These are phyloP conservation scores for Neostapfia colusana DNA, from an alignment of 176 grass and related monocot genomes.

Conservation along the genomic window DNA sequence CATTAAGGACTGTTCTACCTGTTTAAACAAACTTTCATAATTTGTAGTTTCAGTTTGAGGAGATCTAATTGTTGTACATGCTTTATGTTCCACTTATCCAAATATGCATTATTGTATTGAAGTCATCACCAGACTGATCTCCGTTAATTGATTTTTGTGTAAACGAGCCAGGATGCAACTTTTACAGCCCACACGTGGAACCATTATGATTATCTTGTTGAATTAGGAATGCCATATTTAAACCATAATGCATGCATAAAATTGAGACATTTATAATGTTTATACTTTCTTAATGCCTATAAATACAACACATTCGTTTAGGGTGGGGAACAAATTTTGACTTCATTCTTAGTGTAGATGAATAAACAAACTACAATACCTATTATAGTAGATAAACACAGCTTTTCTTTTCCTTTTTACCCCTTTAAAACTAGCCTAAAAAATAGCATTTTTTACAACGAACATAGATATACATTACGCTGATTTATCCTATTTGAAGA, in stretches of 20 bases:
- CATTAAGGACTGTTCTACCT: neutral
- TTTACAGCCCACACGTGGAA: neutral
- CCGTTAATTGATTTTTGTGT: neutral
- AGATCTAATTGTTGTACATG: neutral
- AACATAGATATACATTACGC: neutral
- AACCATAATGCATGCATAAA: neutral
- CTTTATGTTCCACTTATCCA: neutral
- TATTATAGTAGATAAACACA: neutral
- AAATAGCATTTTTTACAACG: neutral
- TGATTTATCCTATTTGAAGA: neutral
- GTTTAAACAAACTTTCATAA: neutral
- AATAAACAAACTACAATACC: no score
- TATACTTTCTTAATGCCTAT: neutral
- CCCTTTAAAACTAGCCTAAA: neutral
- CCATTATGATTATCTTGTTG: neutral
- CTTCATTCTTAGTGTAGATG: neutral
- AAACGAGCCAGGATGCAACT: neutral
- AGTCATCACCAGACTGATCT: neutral
- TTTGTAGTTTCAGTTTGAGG: neutral
- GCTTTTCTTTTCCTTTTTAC: neutral
- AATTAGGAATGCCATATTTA: neutral
- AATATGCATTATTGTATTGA: constrained; percentile 14
- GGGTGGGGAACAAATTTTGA: neutral
- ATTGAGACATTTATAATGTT: neutral
- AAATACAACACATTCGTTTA: neutral